These are phyloP conservation scores for Panaeolus papilionaceus DNA, from an alignment of 768 basidiomycete genomes.

Conservation along the genomic window DNA sequence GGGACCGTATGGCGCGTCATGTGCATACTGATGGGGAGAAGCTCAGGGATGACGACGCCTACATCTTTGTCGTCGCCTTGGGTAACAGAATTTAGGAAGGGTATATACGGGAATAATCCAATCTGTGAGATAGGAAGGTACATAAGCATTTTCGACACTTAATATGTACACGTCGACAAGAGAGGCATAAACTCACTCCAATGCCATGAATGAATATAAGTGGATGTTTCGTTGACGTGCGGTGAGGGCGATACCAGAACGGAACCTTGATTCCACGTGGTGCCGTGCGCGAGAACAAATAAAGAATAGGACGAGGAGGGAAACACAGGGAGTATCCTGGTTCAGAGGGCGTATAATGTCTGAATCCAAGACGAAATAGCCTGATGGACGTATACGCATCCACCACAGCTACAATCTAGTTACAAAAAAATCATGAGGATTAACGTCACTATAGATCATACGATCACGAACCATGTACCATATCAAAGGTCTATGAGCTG, in stretches of 20 bases:
- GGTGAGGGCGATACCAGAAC: slow-evolving; percentile 52
- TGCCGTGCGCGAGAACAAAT: slow-evolving; percentile 45
- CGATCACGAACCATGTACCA: slow-evolving; percentile 62
- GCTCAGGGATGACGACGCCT: slow-evolving; percentile 65
- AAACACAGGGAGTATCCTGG: slow-evolving; percentile 46
- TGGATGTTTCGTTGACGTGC: slow-evolving; percentile 51
- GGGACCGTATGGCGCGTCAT: slow-evolving; percentile 59
- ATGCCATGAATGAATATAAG: slow-evolving; percentile 74
- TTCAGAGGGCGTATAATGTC: slow-evolving; percentile 50
- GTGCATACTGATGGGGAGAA: slow-evolving; percentile 64
- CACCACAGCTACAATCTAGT: slow-evolving; percentile 57
- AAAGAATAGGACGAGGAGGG: slow-evolving; percentile 55
- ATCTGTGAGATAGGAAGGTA: slow-evolving; percentile 45
- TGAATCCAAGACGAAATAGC: slow-evolving; percentile 54
- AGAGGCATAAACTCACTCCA: slow-evolving; percentile 47
- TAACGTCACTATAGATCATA: neutral
- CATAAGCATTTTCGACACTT: neutral
- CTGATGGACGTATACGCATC: slow-evolving; percentile 51
- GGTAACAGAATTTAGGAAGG: slow-evolving; percentile 55
- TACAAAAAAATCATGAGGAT: neutral
- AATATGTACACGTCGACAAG: no score
- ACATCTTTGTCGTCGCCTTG: slow-evolving; percentile 48
- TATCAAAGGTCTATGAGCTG: slow-evolving; percentile 61
- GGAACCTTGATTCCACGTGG: slow-evolving; percentile 40
- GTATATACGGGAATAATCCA: slow-evolving; percentile 62